Evolutionary conservation across 352 stramenopile species (phyloP).

Genomic region (Pythium diclinum): DNA sequence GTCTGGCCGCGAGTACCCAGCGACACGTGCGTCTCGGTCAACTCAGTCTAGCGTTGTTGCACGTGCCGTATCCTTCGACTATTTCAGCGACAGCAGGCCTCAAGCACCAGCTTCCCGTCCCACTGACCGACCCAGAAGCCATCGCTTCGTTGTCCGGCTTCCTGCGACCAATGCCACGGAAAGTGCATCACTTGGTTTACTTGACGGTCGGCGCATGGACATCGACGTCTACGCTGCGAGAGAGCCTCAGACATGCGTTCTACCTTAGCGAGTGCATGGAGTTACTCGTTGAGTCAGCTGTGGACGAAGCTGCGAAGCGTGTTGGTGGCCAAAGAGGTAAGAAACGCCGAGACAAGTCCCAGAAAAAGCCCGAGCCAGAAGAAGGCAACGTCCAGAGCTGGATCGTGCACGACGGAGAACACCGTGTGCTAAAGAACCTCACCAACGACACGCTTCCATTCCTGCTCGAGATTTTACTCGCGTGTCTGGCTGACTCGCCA

Average conservation of each 20-base stretch:
- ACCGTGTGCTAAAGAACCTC: conserved; percentile 61
- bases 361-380: conserved; percentile 31
- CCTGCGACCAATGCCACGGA: conserved; percentile 12
- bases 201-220: conserved; percentile 60
- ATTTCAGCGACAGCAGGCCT: conserved; percentile 8
- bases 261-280: conserved; percentile 36
- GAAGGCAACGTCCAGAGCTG: conserved; percentile 30
- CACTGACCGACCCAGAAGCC: conserved; percentile 5
- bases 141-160: background rate
- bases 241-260: conserved; percentile 31
- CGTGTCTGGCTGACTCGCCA: conserved; percentile 52
- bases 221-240: conserved; percentile 30
- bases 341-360: conserved; percentile 9
- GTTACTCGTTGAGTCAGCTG: conserved; percentile 4
- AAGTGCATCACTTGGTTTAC: conserved; percentile 40
- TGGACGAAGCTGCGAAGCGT: background rate
- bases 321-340: background rate
- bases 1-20: conserved; percentile 42
- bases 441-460: conserved; percentile 59
- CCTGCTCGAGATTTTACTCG: conserved; percentile 52
- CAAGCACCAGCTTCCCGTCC: conserved; percentile 8
- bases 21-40: conserved; percentile 42
- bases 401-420: conserved; percentile 44
- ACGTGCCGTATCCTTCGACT: conserved; percentile 44
- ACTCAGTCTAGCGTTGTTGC: conserved; percentile 56